phyloP scores from a whole-genome alignment of 768 basidiomycete genomes.

The Amanita muscaria region DNA sequence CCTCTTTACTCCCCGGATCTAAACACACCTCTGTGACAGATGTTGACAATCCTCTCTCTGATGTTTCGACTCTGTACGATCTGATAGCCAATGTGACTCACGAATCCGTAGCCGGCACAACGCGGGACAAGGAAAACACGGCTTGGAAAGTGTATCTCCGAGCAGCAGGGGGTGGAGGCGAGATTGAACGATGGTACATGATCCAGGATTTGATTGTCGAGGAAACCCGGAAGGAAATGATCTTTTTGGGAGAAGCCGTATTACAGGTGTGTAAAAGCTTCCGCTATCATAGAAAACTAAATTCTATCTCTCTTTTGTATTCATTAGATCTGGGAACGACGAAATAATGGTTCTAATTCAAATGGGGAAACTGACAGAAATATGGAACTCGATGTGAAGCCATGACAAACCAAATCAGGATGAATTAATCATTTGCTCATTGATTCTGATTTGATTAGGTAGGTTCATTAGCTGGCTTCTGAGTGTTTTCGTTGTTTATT shows the following conservation, averaged over 20 bases:
- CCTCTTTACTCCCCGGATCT: slow-evolving; percentile 13
- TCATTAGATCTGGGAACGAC: slow-evolving; percentile 56
- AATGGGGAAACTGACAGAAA: slow-evolving; percentile 15
- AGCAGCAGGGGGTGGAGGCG: slow-evolving; percentile 65
- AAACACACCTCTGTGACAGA: slow-evolving; percentile 39
- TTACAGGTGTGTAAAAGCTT: slow-evolving; percentile 60
- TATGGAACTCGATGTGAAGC: slow-evolving; percentile 18
- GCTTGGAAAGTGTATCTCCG: slow-evolving; percentile 90
- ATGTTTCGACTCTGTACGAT: slow-evolving; percentile 75
- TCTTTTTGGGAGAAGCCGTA: slow-evolving; percentile 94
- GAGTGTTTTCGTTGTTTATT: not conserved
- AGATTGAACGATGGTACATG: slow-evolving; percentile 91
- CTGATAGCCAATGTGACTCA: slow-evolving; percentile 93
- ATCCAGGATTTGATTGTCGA: slow-evolving; percentile 95
- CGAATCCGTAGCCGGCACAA: slow-evolving; percentile 93
- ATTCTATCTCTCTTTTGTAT: not conserved
- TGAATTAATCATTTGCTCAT: not conserved
- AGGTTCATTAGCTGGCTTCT: no score
- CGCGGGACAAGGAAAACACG: slow-evolving; percentile 84
- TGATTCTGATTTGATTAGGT: not conserved
- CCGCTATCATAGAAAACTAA: not conserved
- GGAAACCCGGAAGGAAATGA: slow-evolving; percentile 96
- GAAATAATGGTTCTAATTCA: slow-evolving; percentile 22
- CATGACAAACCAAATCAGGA: not conserved
- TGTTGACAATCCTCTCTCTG: slow-evolving; percentile 57